Conservation (phyloP, 1,284 basidiomycete genomes). For the Ceratobasidium sp. region DNA sequence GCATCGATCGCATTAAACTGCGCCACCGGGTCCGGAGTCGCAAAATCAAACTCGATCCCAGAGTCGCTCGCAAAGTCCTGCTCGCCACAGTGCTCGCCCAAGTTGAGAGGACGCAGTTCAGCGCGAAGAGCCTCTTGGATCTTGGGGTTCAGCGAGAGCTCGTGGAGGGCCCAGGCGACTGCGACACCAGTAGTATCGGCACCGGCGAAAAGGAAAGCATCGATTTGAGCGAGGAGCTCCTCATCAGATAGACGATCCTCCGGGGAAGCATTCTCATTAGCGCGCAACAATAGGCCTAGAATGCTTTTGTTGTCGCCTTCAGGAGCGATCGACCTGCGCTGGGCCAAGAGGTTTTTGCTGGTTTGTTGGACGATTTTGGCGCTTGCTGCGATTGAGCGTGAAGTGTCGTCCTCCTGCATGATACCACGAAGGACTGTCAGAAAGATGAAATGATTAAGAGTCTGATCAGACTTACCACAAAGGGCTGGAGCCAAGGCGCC, state of each 20-base stretch:
- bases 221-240: constrained; percentile 79
- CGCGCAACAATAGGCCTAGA: constrained; percentile 16
- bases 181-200: constrained; percentile 71
- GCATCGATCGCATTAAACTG: constrained; percentile 54
- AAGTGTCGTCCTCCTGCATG: constrained; percentile 50
- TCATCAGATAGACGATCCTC: constrained; percentile 68
- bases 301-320: constrained; percentile 33
- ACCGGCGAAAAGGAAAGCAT: constrained; percentile 77
- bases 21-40: constrained; percentile 45
- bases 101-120: constrained; percentile 58
- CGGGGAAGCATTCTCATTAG: constrained; percentile 51
- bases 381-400: constrained; percentile 55
- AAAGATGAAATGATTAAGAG: constrained; percentile 62
- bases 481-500: constrained; percentile 68
- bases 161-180: constrained; percentile 77
- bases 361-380: constrained; percentile 57
- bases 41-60: constrained; percentile 44
- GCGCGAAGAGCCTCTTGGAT: constrained; percentile 67
- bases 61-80: constrained; percentile 50
- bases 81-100: constrained; percentile 43
- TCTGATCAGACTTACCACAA: constrained; percentile 62
- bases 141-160: constrained; percentile 64
- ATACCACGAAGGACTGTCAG: constrained; percentile 31
- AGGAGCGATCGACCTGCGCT: constrained; percentile 1
- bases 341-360: constrained; percentile 66